Conservation (phyloP, 495 filamentous ascomycete species). For the Immersiella caudata region DNA sequence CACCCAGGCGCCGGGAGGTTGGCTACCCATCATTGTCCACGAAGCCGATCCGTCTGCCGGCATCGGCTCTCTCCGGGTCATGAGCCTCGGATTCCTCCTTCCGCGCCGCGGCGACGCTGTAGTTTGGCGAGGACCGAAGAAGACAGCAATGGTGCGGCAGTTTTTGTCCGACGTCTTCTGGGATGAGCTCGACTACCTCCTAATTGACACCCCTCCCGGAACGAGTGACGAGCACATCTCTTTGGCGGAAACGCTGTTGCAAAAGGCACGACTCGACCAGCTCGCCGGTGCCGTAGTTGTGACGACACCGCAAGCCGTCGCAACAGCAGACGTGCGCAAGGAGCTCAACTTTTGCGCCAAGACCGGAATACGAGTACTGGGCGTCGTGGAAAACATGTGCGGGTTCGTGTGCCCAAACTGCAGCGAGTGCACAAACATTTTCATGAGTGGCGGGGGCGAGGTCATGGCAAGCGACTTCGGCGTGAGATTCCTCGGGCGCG, state of each 20-base stretch:
- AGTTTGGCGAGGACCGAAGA: conserved; percentile 97
- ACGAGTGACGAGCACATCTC: conserved; percentile 98
- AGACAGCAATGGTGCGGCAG: conserved; percentile 98
- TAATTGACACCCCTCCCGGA: conserved; percentile 95
- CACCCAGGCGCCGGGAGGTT: conserved; percentile 83
- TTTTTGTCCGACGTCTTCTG: conserved; percentile 93
- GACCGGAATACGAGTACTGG: conserved; percentile 77
- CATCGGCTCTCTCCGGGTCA: conserved; percentile 75
- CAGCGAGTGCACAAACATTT: conserved; percentile 89
- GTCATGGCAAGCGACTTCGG: conserved; percentile 86
- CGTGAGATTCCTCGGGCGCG: conserved; percentile 80
- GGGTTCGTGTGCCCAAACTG: conserved; percentile 96
- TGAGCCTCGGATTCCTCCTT: conserved; percentile 92
- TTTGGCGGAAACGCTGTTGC: conserved; percentile 80
- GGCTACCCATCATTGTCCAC: conserved; percentile 86
- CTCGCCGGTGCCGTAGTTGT: conserved; percentile 85
- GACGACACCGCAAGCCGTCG: conserved; percentile 93
- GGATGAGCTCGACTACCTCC: conserved; percentile 82
- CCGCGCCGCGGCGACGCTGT: conserved; percentile 83
- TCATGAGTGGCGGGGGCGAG: conserved; percentile 84
- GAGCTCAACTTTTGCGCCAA: conserved; percentile 96
- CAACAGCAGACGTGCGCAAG: conserved; percentile 91
- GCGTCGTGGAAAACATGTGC: conserved; percentile 97
- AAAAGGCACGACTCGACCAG: conserved; percentile 61
- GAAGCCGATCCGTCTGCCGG: conserved; percentile 49